Evolutionary conservation across 495 filamentous ascomycete genomes (phyloP).

Genomic region (Clohesyomyces aquaticus): DNA sequence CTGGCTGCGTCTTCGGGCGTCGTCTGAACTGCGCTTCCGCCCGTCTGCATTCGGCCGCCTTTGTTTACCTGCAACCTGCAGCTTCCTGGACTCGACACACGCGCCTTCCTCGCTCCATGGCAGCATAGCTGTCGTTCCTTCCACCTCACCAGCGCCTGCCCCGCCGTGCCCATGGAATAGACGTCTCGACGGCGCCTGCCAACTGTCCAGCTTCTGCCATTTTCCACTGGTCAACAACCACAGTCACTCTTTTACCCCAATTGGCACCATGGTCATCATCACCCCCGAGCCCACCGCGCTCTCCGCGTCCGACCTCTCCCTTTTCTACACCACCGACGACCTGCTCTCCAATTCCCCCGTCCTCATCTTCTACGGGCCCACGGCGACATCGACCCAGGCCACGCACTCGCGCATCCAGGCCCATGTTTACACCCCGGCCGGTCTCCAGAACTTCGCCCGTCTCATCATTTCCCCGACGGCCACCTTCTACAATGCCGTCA

Average conservation of each 20-base stretch:
- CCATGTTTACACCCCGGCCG: conserved; percentile 86
- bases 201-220: not conserved
- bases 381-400: conserved; percentile 80
- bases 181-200: not conserved
- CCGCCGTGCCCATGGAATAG: conserved; percentile 26
- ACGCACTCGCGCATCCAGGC: conserved; percentile 90
- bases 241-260: conserved; percentile 32
- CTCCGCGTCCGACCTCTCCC: conserved; percentile 73
- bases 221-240: too few relatives aligned
- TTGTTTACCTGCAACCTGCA: conserved; percentile 10
- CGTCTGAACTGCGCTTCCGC: conserved; percentile 2
- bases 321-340: conserved; percentile 80
- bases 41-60: not conserved
- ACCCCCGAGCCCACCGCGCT: conserved; percentile 64
- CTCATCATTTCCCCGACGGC: conserved; percentile 91
- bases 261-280: conserved; percentile 66
- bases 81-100: conserved; percentile 33
- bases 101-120: conserved; percentile 4
- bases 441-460: conserved; percentile 83
- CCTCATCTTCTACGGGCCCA: conserved; percentile 82
- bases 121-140: conserved; percentile 6
- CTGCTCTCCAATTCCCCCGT: conserved; percentile 72
- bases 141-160: too few relatives aligned
- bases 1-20: conserved; percentile 24
- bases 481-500: conserved; percentile 91